phyloP scores from a whole-genome alignment of 1,284 basidiomycete genomes.

The Leccinum ponderosum region DNA sequence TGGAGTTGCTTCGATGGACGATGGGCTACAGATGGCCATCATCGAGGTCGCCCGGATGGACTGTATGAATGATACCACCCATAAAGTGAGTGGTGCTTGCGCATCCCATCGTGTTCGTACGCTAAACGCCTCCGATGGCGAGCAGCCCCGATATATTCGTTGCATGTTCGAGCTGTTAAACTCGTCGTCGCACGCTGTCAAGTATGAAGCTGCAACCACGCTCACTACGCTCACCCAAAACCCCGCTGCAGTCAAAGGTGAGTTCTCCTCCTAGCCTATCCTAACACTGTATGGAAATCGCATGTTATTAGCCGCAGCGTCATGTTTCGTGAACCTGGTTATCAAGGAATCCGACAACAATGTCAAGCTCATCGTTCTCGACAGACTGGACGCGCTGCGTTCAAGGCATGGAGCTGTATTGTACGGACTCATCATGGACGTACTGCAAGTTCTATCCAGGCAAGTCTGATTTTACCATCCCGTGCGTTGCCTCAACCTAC shows the following conservation, averaged over 20 bases:
- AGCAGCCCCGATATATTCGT: slow-evolving; percentile 86
- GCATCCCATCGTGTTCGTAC: slow-evolving; percentile 6
- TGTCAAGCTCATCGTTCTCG: slow-evolving; percentile 97
- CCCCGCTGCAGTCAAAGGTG: slow-evolving; percentile 93
- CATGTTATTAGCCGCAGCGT: slow-evolving; percentile 74
- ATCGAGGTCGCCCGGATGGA: slow-evolving; percentile 95
- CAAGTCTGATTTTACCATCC: slow-evolving; percentile 25
- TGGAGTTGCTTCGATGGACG: slow-evolving; percentile 83
- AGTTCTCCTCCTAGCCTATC: slow-evolving; percentile 5
- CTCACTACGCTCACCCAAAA: slow-evolving; percentile 96
- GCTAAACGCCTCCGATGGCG: slow-evolving; percentile 10
- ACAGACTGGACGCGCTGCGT: slow-evolving; percentile 85
- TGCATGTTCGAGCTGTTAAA: slow-evolving; percentile 95
- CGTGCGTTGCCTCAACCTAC: neutral
- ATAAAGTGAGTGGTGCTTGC: slow-evolving; percentile 58
- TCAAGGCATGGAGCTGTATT: slow-evolving; percentile 90
- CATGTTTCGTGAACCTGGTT: slow-evolving; percentile 87
- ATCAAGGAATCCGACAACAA: slow-evolving; percentile 99
- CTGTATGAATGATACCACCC: slow-evolving; percentile 81
- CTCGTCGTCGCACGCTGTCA: slow-evolving; percentile 91
- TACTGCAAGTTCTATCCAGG: slow-evolving; percentile 89
- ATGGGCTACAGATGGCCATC: slow-evolving; percentile 93
- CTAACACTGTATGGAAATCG: neutral
- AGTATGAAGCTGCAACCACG: slow-evolving; percentile 97
- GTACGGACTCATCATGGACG: slow-evolving; percentile 94